A percentile compares a stretch with the other conserved stretches of the same genome.
These are phyloP conservation scores for Moricandia moricandioides DNA, from an alignment of 345 rosid genomes.

Conservation along the genomic window DNA sequence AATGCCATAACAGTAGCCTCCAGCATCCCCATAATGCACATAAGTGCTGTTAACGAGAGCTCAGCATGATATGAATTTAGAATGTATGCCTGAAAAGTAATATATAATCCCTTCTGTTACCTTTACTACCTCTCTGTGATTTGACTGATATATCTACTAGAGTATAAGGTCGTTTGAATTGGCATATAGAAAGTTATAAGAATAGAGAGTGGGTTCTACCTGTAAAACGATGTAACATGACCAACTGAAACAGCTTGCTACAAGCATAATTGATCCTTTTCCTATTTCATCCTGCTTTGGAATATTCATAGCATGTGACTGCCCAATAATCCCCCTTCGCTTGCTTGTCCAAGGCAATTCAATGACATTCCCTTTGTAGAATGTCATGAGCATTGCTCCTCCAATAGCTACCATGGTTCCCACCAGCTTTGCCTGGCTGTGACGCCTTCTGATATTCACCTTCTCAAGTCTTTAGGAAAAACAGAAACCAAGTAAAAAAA, in stretches of 20 bases:
- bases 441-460: conserved; percentile 51
- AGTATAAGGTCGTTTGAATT: background rate
- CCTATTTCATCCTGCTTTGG: conserved; percentile 31
- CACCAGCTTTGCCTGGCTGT: conserved; percentile 70
- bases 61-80: conserved; percentile 58
- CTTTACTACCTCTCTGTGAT: background rate
- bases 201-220: conserved; percentile 30
- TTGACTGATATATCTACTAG: background rate
- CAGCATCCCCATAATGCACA: conserved; percentile 56
- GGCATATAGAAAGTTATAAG: background rate
- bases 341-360: conserved; percentile 63
- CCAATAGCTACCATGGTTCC: conserved; percentile 83
- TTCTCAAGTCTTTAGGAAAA: conserved; percentile 59
- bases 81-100: conserved; percentile 48
- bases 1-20: conserved; percentile 51
- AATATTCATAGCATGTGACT: conserved; percentile 8
- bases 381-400: conserved; percentile 88
- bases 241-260: conserved; percentile 61
- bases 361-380: conserved; percentile 52
- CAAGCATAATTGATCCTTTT: conserved; percentile 60
- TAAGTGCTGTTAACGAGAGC: conserved; percentile 62
- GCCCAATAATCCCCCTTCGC: conserved; percentile 15
- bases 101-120: background rate
- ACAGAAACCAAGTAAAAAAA: background rate
- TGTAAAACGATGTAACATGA: conserved; percentile 67